Evolutionary conservation across 148 eudicot species (phyloP).

Genomic region (Camellia granthamiana): DNA sequence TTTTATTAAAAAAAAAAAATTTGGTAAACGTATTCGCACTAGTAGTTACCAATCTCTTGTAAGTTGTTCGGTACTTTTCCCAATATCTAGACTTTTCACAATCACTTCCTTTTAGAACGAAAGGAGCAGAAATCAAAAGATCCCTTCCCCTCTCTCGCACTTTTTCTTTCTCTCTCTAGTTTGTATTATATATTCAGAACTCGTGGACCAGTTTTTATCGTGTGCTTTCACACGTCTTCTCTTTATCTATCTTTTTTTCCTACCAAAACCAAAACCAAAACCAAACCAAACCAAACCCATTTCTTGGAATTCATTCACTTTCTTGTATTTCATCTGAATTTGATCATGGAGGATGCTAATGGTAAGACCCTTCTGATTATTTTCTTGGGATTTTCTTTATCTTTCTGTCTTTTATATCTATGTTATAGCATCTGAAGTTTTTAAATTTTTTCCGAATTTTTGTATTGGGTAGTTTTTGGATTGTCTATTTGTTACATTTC

Average conservation of each 20-base stretch:
- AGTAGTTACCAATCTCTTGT: no score
- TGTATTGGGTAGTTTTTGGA: not conserved
- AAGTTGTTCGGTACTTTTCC: not conserved
- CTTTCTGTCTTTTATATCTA: not conserved
- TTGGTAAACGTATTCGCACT: no score
- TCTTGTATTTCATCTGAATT: not conserved
- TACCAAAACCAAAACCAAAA: not conserved
- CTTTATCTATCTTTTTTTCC: not conserved
- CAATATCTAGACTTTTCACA: not conserved
- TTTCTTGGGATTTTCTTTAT: not conserved
- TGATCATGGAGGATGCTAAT: slow-evolving; percentile 24
- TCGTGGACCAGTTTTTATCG: slow-evolving; percentile 11
- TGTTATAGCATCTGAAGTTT: not conserved
- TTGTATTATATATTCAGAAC: not conserved
- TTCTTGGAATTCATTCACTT: not conserved
- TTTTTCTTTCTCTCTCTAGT: slow-evolving; percentile 10
- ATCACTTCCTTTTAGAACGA: not conserved
- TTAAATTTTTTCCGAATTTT: no score
- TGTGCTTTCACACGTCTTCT: slow-evolving; percentile 4
- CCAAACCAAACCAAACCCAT: slow-evolving; percentile 1
- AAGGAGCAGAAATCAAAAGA: not conserved
- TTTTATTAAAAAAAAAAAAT: no score
- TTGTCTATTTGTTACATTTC: not conserved
- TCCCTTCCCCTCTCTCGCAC: not conserved
- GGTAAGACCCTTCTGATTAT: slow-evolving; percentile 16